phyloP scores from a whole-genome alignment of 1,284 basidiomycete genomes.

The Singerocomus inundabilis region DNA sequence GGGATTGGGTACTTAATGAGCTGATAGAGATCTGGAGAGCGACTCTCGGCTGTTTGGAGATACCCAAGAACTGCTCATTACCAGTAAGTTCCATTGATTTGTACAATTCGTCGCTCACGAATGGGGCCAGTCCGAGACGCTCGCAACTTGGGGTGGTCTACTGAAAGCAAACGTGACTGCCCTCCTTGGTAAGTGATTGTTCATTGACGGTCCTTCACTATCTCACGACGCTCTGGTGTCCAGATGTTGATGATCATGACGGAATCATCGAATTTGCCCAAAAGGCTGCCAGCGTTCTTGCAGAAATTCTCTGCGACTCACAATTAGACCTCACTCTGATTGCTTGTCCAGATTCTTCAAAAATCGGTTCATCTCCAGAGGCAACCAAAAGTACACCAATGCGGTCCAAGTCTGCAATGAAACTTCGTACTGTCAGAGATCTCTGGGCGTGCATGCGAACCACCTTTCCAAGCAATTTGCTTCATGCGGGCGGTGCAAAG shows the following conservation, averaged over 20 bases:
- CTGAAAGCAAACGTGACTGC: constrained; percentile 38
- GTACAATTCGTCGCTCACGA: constrained; percentile 12
- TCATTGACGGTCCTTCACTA: constrained; percentile 1
- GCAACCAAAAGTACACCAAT: constrained; percentile 1
- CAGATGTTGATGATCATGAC: constrained; percentile 35
- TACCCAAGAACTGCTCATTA: constrained; percentile 37
- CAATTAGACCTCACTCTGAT: constrained; percentile 46
- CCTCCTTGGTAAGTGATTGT: constrained; percentile 32
- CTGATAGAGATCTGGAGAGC: constrained; percentile 58
- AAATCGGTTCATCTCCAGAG: constrained; percentile 5
- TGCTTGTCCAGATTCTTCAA: constrained; percentile 12
- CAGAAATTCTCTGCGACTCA: constrained; percentile 51
- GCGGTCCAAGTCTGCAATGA: constrained; percentile 43
- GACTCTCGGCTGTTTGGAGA: constrained; percentile 43
- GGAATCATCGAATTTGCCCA: constrained; percentile 40
- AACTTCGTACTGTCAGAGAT: constrained; percentile 50
- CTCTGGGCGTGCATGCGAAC: constrained; percentile 52
- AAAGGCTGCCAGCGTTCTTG: constrained; percentile 43
- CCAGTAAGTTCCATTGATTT: constrained; percentile 39
- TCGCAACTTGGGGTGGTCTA: constrained; percentile 43
- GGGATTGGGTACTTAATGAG: constrained; percentile 51
- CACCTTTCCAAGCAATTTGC: constrained; percentile 41
- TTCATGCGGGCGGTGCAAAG: constrained; percentile 42
- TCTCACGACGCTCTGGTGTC: constrained; percentile 7
- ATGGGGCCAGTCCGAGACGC: constrained; percentile 34